A percentile compares a stretch with the other conserved stretches of the same genome.
Conservation (phyloP, 2,329 filamentous ascomycete species). For the Trichoderma citrinoviride region DNA sequence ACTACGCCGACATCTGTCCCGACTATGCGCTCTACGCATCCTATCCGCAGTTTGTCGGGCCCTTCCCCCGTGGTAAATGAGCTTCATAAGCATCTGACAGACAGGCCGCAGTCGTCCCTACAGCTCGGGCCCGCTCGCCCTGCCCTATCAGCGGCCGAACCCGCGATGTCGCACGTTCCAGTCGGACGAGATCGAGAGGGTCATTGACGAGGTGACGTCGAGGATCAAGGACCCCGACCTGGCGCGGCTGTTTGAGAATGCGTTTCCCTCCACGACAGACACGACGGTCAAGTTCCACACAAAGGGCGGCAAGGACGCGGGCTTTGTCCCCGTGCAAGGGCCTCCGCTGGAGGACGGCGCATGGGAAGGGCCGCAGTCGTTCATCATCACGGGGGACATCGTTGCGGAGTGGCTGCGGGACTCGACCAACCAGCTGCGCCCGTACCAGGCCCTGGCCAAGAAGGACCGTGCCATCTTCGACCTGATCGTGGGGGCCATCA, state of each 20-base stretch:
- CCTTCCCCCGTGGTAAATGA: neutral
- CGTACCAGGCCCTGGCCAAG: slow-evolving; percentile 82
- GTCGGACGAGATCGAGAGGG: slow-evolving; percentile 80
- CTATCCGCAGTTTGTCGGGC: slow-evolving; percentile 38
- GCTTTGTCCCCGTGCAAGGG: slow-evolving; percentile 37
- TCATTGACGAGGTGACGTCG: slow-evolving; percentile 77
- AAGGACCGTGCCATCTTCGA: slow-evolving; percentile 75
- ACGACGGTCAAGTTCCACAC: slow-evolving; percentile 88
- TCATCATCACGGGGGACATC: slow-evolving; percentile 91
- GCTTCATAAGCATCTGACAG: neutral
- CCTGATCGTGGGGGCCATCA: slow-evolving; percentile 88
- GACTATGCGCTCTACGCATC: slow-evolving; percentile 42
- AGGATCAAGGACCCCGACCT: slow-evolving; percentile 83
- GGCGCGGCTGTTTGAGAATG: slow-evolving; percentile 89
- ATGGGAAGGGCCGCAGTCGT: slow-evolving; percentile 85
- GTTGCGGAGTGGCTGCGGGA: slow-evolving; percentile 91
- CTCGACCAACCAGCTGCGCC: slow-evolving; percentile 87
- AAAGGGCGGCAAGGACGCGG: slow-evolving; percentile 50
- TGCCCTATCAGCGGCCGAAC: slow-evolving; percentile 85
- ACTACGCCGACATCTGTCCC: slow-evolving; percentile 37
- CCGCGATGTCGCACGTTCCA: slow-evolving; percentile 83
- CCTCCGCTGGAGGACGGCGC: slow-evolving; percentile 50
- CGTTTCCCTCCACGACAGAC: slow-evolving; percentile 82
- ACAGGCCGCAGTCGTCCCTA: slow-evolving; percentile 61
- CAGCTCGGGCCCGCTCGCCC: slow-evolving; percentile 71